Conservation (phyloP, 164 flowering plant genomes). For the Saururus chinensis region DNA sequence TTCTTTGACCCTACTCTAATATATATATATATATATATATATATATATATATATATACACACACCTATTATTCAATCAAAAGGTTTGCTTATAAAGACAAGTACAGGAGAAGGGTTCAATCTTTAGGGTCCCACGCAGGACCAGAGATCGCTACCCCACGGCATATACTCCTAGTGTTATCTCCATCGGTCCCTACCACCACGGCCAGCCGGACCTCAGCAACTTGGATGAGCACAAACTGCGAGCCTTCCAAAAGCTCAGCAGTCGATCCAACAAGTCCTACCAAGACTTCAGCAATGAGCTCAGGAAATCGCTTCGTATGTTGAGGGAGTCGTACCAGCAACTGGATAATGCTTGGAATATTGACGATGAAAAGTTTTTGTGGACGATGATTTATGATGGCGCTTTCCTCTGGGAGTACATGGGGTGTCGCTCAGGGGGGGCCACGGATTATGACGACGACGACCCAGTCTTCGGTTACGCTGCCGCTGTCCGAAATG, state of each 20-base stretch:
- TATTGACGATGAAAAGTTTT: conserved; percentile 41
- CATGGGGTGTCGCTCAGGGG: conserved; percentile 25
- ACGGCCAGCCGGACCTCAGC: conserved; percentile 8
- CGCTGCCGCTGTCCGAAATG: conserved; percentile 24
- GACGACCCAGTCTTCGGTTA: too few species aligned
- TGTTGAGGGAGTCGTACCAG: not conserved
- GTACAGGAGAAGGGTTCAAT: conserved; percentile 1
- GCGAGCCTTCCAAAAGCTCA: conserved; percentile 13
- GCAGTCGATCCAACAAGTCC: conserved; percentile 7
- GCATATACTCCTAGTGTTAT: not conserved
- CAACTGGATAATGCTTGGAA: not conserved
- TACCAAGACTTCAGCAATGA: conserved; percentile 7
- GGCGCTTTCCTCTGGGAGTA: conserved; percentile 58
- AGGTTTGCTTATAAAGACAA: too few species aligned
- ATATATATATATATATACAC: too few species aligned
- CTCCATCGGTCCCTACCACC: conserved; percentile 19
- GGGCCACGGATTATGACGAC: too few species aligned
- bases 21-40: too few species aligned
- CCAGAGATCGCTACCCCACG: not conserved
- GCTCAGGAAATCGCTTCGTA: not conserved
- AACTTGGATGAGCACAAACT: conserved; percentile 26
- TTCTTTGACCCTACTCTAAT: too few species aligned
- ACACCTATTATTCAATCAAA: too few species aligned
- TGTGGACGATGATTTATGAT: conserved; percentile 62
- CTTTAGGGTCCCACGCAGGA: conserved; percentile 1